Conservation (phyloP, 2,329 filamentous ascomycete species). For the Uncinocarpus reesii region DNA sequence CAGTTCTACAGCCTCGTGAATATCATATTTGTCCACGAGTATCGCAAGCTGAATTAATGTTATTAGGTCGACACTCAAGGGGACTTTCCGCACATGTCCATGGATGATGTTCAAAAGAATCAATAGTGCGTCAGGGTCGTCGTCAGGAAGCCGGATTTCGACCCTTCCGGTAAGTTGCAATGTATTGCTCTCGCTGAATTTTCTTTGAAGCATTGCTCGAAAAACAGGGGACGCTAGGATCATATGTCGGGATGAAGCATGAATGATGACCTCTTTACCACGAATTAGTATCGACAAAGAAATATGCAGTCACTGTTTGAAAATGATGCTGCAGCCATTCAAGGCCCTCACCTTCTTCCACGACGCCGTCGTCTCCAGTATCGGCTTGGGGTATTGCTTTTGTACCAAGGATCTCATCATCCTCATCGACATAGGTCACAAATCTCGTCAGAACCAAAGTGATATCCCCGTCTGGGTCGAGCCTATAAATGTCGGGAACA, state of each 20-base stretch:
- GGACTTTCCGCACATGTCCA: slow-evolving; percentile 22
- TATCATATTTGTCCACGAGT: slow-evolving; percentile 18
- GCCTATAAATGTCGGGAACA: slow-evolving; percentile 11
- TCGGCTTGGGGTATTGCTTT: neutral
- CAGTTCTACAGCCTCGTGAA: slow-evolving; percentile 16
- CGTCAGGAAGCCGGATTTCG: slow-evolving; percentile 23
- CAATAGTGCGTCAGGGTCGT: slow-evolving; percentile 23
- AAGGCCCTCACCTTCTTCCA: slow-evolving; percentile 18
- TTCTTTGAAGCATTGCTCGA: slow-evolving; percentile 18
- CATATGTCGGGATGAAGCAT: slow-evolving; percentile 18
- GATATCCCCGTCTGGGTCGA: slow-evolving; percentile 18
- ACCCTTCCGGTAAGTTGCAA: slow-evolving; percentile 14
- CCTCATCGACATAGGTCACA: slow-evolving; percentile 12
- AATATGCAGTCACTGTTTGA: neutral
- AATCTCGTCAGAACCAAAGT: slow-evolving; percentile 15
- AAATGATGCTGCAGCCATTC: too few species aligned
- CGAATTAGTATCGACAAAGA: neutral
- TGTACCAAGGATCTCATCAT: neutral
- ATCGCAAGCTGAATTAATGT: slow-evolving; percentile 17
- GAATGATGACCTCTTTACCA: slow-evolving; percentile 15
- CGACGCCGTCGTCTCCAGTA: neutral
- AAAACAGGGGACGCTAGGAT: slow-evolving; percentile 18
- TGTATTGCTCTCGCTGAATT: slow-evolving; percentile 16
- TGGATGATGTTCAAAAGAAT: slow-evolving; percentile 28
- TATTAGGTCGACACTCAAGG: slow-evolving; percentile 14